phyloP scores from a whole-genome alignment of 495 filamentous ascomycete genomes.

The Podospora conica region DNA sequence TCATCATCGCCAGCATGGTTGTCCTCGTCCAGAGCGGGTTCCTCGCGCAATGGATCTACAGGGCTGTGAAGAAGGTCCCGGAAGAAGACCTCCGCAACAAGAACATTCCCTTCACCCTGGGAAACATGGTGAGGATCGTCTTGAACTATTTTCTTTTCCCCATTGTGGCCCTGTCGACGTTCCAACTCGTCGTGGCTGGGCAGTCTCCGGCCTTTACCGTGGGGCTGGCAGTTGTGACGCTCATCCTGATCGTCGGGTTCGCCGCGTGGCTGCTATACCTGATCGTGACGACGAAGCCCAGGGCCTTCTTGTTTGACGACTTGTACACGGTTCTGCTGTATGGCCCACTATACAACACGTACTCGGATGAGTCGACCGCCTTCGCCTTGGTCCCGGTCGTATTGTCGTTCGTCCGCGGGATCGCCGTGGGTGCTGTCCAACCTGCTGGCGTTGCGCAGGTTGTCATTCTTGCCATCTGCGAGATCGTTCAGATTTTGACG shows the following conservation, averaged over 20 bases:
- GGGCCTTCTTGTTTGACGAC: conserved; percentile 85
- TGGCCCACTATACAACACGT: conserved; percentile 97
- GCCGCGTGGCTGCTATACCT: conserved; percentile 72
- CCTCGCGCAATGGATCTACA: conserved; percentile 64
- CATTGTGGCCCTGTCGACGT: conserved; percentile 76
- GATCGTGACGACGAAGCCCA: conserved; percentile 73
- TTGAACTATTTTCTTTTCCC: conserved; percentile 90
- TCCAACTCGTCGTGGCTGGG: conserved; percentile 75
- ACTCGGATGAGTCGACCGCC: conserved; percentile 76
- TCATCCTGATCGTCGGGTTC: conserved; percentile 65
- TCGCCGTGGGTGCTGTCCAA: conserved; percentile 88
- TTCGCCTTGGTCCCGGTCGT: conserved; percentile 84
- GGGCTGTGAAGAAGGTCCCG: conserved; percentile 58
- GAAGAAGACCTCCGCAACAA: conserved; percentile 84
- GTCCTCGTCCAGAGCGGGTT: conserved; percentile 75
- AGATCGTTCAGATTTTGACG: conserved; percentile 84
- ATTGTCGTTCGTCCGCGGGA: conserved; percentile 74
- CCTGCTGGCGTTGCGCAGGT: conserved; percentile 89
- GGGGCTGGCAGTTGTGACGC: conserved; percentile 63
- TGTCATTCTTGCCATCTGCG: conserved; percentile 85
- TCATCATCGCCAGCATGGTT: conserved; percentile 62
- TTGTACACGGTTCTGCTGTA: conserved; percentile 83
- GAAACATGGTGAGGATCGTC: conserved; percentile 80
- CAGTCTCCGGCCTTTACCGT: conserved; percentile 62
- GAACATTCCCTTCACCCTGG: conserved; percentile 87